Percentiles rank a stretch among this genome's conserved stretches.
phyloP scores from a whole-genome alignment of 2,329 filamentous ascomycete species.

The Trichoderma breve region DNA sequence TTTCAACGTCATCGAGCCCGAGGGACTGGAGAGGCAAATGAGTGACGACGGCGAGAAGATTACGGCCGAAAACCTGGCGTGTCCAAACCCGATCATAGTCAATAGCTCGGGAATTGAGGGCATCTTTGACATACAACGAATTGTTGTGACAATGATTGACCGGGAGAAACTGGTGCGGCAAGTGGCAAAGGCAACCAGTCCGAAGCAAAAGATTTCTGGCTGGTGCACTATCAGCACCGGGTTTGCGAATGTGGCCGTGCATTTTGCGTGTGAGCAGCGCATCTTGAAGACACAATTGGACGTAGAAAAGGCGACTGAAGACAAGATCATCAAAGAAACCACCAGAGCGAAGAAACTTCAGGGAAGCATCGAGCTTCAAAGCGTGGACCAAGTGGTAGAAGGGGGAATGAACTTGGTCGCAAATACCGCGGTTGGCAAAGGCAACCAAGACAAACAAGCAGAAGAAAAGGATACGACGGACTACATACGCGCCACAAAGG shows the following conservation, averaged over 20 bases:
- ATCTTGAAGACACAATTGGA: conserved; percentile 4
- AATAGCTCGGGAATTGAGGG: conserved; percentile 18
- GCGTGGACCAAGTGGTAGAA: neutral
- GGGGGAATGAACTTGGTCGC: neutral
- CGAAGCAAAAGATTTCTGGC: conserved; percentile 12
- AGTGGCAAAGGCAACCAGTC: neutral
- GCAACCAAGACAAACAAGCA: neutral
- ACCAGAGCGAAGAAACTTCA: neutral
- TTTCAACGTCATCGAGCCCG: neutral
- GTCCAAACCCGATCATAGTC: conserved; percentile 19
- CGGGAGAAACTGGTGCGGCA: conserved; percentile 4
- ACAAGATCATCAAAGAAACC: neutral
- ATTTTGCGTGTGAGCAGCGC: neutral
- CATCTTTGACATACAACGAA: conserved; percentile 18
- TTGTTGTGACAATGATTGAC: conserved; percentile 17
- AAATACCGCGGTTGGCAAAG: neutral
- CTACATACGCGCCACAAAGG: neutral
- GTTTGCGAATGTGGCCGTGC: neutral
- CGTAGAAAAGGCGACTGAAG: neutral
- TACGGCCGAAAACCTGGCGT: neutral
- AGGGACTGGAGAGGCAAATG: neutral
- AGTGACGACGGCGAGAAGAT: neutral
- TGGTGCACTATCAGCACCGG: conserved; percentile 20
- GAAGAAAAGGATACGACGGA: neutral
- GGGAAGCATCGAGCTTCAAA: neutral